phyloP scores from a whole-genome alignment of 2,329 filamentous ascomycete genomes.

The Apiospora phragmitis region DNA sequence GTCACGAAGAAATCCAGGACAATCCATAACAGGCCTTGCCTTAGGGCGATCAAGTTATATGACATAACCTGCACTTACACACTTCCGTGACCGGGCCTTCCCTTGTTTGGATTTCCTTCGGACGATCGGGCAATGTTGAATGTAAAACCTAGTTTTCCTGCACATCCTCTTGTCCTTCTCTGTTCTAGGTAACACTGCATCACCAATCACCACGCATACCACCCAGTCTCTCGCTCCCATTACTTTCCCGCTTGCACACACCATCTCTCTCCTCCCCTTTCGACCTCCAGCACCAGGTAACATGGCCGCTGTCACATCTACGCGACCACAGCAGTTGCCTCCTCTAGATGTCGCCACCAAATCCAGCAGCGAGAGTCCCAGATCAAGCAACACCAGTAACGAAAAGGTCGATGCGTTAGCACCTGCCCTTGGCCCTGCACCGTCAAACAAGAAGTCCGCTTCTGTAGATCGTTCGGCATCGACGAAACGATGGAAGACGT shows the following conservation, averaged over 20 bases:
- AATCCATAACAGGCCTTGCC: not conserved
- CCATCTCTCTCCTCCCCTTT: not conserved
- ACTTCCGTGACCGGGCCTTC: slow-evolving; percentile 5
- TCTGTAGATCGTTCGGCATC: slow-evolving; percentile 43
- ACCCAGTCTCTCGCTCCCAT: not conserved
- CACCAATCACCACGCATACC: not conserved
- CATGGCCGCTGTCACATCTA: slow-evolving; percentile 12
- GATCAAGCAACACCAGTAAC: slow-evolving; percentile 17
- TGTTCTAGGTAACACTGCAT: not conserved
- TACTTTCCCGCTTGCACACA: not conserved
- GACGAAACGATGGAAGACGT: slow-evolving; percentile 49
- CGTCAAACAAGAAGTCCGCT: slow-evolving; percentile 15
- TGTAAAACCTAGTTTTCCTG: slow-evolving; percentile 6
- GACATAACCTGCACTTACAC: slow-evolving; percentile 2
- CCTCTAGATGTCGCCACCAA: not conserved
- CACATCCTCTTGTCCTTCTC: not conserved
- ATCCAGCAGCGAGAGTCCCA: slow-evolving; percentile 12
- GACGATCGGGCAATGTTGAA: not conserved
- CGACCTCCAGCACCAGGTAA: not conserved
- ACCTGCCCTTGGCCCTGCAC: not conserved
- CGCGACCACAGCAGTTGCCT: slow-evolving; percentile 10
- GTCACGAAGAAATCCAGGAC: not conserved
- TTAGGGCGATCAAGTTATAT: not conserved
- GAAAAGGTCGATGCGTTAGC: slow-evolving; percentile 12
- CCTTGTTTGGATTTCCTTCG: slow-evolving; percentile 1